Conservation (phyloP, 306 rosid species). For the Adenanthera pavonina region DNA sequence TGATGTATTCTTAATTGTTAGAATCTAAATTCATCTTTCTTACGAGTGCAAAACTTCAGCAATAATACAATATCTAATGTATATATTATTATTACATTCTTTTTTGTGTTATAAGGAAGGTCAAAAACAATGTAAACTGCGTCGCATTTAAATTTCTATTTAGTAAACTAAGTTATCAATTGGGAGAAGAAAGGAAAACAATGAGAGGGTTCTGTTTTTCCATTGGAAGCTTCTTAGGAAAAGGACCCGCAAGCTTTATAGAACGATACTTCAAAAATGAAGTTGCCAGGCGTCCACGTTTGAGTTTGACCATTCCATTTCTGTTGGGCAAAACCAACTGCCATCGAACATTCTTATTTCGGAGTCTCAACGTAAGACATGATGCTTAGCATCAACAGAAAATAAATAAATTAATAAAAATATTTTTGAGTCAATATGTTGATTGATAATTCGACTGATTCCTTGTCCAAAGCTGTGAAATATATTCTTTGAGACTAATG, state of each 20-base stretch:
- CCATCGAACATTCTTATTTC: not conserved
- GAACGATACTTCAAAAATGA: not conserved
- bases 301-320: slow-evolving; percentile 4
- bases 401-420: too few species aligned
- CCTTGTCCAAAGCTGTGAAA: not conserved
- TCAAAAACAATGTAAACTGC: not conserved
- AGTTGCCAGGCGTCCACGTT: not conserved
- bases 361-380: not conserved
- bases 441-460: not conserved
- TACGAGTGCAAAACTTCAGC: too few species aligned
- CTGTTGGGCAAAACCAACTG: not conserved
- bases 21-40: too few species aligned
- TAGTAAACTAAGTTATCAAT: not conserved
- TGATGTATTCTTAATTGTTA: not conserved
- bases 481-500: not conserved
- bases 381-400: not conserved
- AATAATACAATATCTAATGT: too few species aligned
- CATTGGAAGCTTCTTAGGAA: not conserved
- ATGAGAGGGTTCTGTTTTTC: not conserved
- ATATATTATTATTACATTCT: not conserved
- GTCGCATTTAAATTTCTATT: too few species aligned
- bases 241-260: not conserved
- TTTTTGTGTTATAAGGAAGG: not conserved
- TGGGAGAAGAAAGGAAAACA: not conserved
- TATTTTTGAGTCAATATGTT: too few species aligned